phyloP scores from a whole-genome alignment of 2,329 filamentous ascomycete genomes.

The Lasiodiplodia gonubiensis region DNA sequence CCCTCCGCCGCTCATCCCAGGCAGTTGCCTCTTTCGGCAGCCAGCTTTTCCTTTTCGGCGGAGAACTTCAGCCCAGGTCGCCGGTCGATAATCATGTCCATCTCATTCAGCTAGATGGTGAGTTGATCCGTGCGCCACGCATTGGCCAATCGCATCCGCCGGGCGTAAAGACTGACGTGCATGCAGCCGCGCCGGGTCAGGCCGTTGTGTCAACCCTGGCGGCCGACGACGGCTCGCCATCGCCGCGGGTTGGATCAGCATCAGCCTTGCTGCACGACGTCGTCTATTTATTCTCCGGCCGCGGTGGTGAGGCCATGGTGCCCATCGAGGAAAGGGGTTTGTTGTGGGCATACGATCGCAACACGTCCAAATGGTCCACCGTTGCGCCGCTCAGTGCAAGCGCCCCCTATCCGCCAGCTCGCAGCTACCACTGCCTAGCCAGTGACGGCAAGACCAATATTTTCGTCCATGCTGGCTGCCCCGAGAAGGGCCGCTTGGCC shows the following conservation, averaged over 20 bases:
- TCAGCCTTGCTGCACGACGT: slow-evolving; percentile 70
- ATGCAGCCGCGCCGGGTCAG: not conserved
- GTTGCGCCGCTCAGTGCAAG: slow-evolving; percentile 61
- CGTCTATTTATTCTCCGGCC: slow-evolving; percentile 83
- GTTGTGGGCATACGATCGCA: slow-evolving; percentile 77
- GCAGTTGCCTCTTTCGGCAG: slow-evolving; percentile 65
- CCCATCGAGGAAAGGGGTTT: slow-evolving; percentile 76
- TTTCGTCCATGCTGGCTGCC: slow-evolving; percentile 77
- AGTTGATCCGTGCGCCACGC: slow-evolving; percentile 11
- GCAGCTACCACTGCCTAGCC: slow-evolving; percentile 73
- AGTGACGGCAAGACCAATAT: slow-evolving; percentile 72
- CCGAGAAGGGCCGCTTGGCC: slow-evolving; percentile 64
- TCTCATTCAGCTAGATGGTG: slow-evolving; percentile 50
- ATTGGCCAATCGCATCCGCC: not conserved
- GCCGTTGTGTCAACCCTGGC: slow-evolving; percentile 26
- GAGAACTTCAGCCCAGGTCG: slow-evolving; percentile 69
- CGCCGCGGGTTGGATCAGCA: slow-evolving; percentile 74
- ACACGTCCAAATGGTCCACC: slow-evolving; percentile 66
- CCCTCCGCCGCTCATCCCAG: slow-evolving; percentile 75
- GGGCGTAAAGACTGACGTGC: slow-evolving; percentile 29
- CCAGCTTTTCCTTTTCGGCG: slow-evolving; percentile 76
- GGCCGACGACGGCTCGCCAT: slow-evolving; percentile 54
- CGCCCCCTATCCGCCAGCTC: slow-evolving; percentile 63
- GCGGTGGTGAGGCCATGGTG: slow-evolving; percentile 70
- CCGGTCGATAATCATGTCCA: slow-evolving; percentile 77